Evolutionary conservation across 2,329 filamentous ascomycete genomes (phyloP).

Genomic region (Fusarium sp.): DNA sequence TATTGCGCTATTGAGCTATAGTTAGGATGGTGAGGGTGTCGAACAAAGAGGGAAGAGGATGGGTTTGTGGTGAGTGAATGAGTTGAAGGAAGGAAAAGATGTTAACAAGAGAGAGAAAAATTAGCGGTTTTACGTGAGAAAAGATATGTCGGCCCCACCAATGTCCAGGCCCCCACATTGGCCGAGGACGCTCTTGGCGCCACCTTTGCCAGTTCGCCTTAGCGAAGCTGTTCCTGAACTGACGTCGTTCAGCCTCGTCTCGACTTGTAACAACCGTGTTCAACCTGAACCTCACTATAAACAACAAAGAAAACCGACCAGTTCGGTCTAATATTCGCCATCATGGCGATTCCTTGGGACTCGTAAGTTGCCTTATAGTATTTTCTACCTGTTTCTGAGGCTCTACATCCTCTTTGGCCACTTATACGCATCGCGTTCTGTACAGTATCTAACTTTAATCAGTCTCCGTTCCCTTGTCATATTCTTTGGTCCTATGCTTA

Average conservation of each 20-base stretch:
- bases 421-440: conserved; percentile 17
- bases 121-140: conserved; percentile 30
- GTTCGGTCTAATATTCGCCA: conserved; percentile 18
- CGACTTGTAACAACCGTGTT: conserved; percentile 37
- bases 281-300: conserved; percentile 24
- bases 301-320: not conserved
- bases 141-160: conserved; percentile 39
- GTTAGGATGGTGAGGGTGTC: not conserved
- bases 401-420: not conserved
- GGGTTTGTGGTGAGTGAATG: conserved; percentile 9
- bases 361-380: conserved; percentile 40
- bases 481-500: conserved; percentile 77
- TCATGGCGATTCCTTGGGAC: conserved; percentile 50
- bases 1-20: conserved; percentile 39
- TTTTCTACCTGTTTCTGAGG: not conserved
- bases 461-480: conserved; percentile 69
- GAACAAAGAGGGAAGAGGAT: not conserved
- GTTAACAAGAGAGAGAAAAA: conserved; percentile 23
- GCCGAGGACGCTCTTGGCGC: conserved; percentile 28
- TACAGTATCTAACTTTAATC: conserved; percentile 27
- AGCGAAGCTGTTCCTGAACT: conserved; percentile 34
- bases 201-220: conserved; percentile 37
- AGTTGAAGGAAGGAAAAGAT: conserved; percentile 32
- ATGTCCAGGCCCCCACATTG: conserved; percentile 17
- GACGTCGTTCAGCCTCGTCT: conserved; percentile 42